A percentile compares a stretch with the other conserved stretches of the same genome.
Conservation (phyloP, 1,139 yeast genomes). For the Sugiyamaella novakii region DNA sequence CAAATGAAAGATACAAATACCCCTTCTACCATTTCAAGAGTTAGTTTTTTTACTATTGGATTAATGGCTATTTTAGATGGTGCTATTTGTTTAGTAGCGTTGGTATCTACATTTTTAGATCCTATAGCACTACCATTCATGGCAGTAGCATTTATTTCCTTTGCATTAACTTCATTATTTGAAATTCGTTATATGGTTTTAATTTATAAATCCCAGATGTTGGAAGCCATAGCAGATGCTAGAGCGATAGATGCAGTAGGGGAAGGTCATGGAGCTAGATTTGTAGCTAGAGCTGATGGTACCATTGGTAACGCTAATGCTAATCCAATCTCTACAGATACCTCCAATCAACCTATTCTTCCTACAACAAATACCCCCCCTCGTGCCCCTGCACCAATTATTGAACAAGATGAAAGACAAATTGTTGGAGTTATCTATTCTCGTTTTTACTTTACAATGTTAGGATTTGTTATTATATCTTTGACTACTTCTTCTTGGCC, state of each 20-base stretch:
- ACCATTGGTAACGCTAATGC: slow-evolving; percentile 21
- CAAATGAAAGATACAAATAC: slow-evolving; percentile 75
- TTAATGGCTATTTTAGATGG: slow-evolving; percentile 67
- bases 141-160: slow-evolving; percentile 68
- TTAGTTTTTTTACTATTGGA: slow-evolving; percentile 64
- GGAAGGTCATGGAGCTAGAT: slow-evolving; percentile 23
- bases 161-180: slow-evolving; percentile 71
- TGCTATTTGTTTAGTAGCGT: slow-evolving; percentile 60
- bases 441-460: slow-evolving; percentile 59
- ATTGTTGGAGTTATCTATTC: slow-evolving; percentile 63
- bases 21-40: slow-evolving; percentile 74
- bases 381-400: slow-evolving; percentile 18
- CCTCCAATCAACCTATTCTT: slow-evolving; percentile 14
- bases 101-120: slow-evolving; percentile 59
- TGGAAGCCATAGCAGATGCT: slow-evolving; percentile 66
- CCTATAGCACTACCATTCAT: slow-evolving; percentile 66
- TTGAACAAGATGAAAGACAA: slow-evolving; percentile 55
- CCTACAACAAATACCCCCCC: slow-evolving; percentile 21
- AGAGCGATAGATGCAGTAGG: slow-evolving; percentile 39
- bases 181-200: slow-evolving; percentile 75
- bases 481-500: slow-evolving; percentile 70
- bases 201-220: slow-evolving; percentile 70
- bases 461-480: slow-evolving; percentile 61
- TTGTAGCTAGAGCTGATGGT: slow-evolving; percentile 35
- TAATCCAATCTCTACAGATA: slow-evolving; percentile 6